Percentiles rank a stretch among this genome's conserved stretches.
phyloP scores from a whole-genome alignment of 306 rosid genomes.

The Vigna reflexopilosa region DNA sequence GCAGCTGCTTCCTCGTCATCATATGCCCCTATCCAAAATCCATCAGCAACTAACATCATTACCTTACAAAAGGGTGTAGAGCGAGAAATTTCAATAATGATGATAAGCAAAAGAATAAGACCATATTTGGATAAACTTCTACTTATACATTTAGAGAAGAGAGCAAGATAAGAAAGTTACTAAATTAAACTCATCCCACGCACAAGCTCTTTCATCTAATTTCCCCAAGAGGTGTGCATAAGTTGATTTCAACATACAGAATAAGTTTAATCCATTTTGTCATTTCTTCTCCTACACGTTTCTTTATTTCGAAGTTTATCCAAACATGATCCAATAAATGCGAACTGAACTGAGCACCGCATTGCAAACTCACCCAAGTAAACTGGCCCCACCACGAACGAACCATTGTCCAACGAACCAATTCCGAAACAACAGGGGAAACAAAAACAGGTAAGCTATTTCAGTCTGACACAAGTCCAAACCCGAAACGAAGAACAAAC shows the following conservation, averaged over 20 bases:
- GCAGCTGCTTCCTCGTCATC: conserved; percentile 99
- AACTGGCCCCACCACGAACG: conserved; percentile 61
- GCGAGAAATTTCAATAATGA: neutral
- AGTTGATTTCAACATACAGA: neutral
- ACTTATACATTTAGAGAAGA: neutral
- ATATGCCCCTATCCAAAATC: conserved; percentile 75
- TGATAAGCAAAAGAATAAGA: neutral
- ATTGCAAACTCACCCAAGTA: conserved; percentile 83
- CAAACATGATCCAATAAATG: neutral
- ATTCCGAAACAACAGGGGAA: conserved; percentile 51
- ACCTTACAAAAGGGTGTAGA: neutral
- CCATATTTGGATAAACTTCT: neutral
- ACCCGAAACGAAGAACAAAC: neutral
- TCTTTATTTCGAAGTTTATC: neutral
- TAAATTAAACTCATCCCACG: neutral
- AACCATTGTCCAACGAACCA: conserved; percentile 50
- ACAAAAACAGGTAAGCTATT: conserved; percentile 49
- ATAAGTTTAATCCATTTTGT: neutral
- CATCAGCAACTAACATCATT: conserved; percentile 23
- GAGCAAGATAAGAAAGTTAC: neutral
- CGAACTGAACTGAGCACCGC: neutral
- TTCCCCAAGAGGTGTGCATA: neutral
- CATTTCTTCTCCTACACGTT: neutral
- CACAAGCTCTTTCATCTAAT: neutral
- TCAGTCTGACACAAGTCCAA: conserved; percentile 12